Base-by-base conservation (phyloP, 257 asterid species). In the Jaltomata sinuosa region DNA sequence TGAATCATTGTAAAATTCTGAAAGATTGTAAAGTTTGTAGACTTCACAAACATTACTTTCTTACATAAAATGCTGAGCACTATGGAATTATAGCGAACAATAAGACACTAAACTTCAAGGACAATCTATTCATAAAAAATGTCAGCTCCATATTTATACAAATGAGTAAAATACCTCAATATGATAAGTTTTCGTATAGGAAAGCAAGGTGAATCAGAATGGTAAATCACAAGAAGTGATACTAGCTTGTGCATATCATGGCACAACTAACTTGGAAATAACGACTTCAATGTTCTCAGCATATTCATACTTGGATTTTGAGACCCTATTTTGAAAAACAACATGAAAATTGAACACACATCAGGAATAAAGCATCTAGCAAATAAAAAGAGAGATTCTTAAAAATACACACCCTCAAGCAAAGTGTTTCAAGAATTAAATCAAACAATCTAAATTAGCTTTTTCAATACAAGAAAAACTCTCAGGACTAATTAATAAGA, bases 271-370 rank as follows among this genome's bases (percentile, higher is more conserved):
- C 83, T 88, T 94, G 83, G 95, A 90, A 64, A 94, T 96, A 90
- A 94, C 72, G 29, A 88, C 93, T 92, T 96, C 98, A 83, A 96
- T 91, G 86, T 90, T 90, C 90, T 92, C 92, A 9, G 97, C 90
- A 88, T 91, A 93, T 80, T 93, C 98, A 87, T 87, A 93, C 53
- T 82, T 91, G 80, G 91, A 93, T 89, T 93, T 94, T 81, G 98
- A 96, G 83, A 94, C 84, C 91, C 98, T 96, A 90, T 31, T 69
- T 45, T 25, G 59, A 6, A 25, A 25, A 18, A 7, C 38, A 74
- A 45, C 38, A 74, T 74, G 59, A 74, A 74, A 25, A 74, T 74
- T 29, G 38, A 71, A 4, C 80, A 42, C 18, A 11, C 21, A 36
- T n/a, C 81, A 57, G 34, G 12, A 69, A 47, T 14, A 52, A 83